phyloP scores from a whole-genome alignment of 768 basidiomycete genomes.

The Amylocystis lapponica region DNA sequence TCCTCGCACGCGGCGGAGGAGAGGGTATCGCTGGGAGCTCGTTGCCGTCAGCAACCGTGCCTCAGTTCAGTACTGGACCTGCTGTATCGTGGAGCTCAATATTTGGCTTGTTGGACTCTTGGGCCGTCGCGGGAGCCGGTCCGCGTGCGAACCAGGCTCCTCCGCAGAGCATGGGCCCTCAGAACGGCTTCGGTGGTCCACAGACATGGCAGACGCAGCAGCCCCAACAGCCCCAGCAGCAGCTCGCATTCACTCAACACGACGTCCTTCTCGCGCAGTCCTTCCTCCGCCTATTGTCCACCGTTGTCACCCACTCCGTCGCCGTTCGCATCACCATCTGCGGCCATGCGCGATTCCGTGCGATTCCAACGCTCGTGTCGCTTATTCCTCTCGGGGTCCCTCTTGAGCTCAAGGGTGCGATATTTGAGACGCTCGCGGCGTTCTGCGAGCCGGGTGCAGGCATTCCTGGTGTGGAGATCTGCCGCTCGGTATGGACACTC shows the following conservation, averaged over 20 bases:
- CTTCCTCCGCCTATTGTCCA: constrained; percentile 74
- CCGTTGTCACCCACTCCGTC: constrained; percentile 69
- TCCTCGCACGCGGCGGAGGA: constrained; percentile 71
- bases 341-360: constrained; percentile 72
- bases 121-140: constrained; percentile 52
- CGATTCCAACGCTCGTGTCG: constrained; percentile 72
- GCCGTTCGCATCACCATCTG: constrained; percentile 75
- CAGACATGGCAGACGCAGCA: constrained; percentile 25
- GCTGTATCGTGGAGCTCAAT: constrained; percentile 75
- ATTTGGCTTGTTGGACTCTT: constrained; percentile 70
- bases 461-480: constrained; percentile 66
- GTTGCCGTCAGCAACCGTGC: constrained; percentile 35
- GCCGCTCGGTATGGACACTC: constrained; percentile 73
- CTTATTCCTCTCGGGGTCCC: constrained; percentile 79
- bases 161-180: constrained; percentile 2
- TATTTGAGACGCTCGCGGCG: constrained; percentile 75
- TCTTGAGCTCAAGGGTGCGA: constrained; percentile 82
- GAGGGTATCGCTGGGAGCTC: constrained; percentile 62
- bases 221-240: constrained; percentile 36
- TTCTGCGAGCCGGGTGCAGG: constrained; percentile 84
- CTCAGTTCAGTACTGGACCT: constrained; percentile 41
- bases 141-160: constrained; percentile 37
- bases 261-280: constrained; percentile 76
- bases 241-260: constrained; percentile 49
- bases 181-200: constrained; percentile 19